Base-by-base conservation (phyloP, 192 early-diverging fungal species). In the Diversispora eburnea region DNA sequence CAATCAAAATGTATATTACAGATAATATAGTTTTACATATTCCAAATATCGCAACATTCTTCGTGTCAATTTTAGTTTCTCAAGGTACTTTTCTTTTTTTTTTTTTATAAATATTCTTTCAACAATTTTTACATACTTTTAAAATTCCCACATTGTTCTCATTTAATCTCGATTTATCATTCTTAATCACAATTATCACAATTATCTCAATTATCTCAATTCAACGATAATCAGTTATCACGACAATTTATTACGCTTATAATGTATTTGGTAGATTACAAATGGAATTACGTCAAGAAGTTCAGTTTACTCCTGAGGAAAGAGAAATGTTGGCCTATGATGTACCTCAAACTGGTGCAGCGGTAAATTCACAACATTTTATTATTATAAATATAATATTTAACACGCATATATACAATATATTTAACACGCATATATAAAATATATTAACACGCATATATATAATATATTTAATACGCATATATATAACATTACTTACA, bases 191-290 rank as follows among this genome's bases (percentile, higher is more conserved):
- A 42, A 20, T 17, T 43, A 62, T 61, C 22, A n/a, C 17, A 17
- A 8, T 43, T 9, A 42, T 6, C n/a, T n/a, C n/a, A n/a, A n/a
- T n/a, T n/a, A n/a, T 17, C 51, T 13, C 12, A 54, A 54, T 54
- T 54, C 51, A 17, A 54, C 13, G 48, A 54, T 39, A 39, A 63
- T 33, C 13, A 68, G 67, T 54, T 7, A 51, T 68, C 25, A 68
- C 67, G 8, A 17, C 67, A 7, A 25, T 47, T 22, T 68, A 68
- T 41, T 68, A 68, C 52, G 67, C 67, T 39, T 54, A 68, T 22
- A 68, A 68, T 51, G 10, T 68, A 8, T 68, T 48, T 54, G 67
- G 67, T 52, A 68, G 17, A 68, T 39, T 22, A 39, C 67, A 68
- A 68, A 68, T 68, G 48, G 7, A 68, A 13, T 25, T 68, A 25